Base-by-base conservation (phyloP, 2,329 filamentous ascomycete genomes). In the Aureobasidium sp. region DNA sequence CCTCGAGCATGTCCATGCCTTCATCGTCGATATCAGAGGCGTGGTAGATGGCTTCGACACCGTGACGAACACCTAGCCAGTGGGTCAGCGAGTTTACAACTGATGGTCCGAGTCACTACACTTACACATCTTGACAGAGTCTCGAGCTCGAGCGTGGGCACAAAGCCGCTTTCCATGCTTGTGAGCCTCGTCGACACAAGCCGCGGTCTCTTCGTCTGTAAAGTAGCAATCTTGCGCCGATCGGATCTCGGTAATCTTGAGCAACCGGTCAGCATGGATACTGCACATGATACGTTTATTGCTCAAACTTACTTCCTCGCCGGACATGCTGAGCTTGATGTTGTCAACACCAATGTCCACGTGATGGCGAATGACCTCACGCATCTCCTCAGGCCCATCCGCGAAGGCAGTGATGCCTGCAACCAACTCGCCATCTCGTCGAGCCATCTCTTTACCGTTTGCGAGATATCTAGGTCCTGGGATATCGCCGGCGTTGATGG, bases 361-460 rank as follows among this genome's bases (percentile, higher is more conserved):
- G 37, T 72, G 68, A 48, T 69, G 59, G 9, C 64, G 61, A 17
- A 71, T 69, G 24, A 66, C 62, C 56, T 70, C 64, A 6, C 68
- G 64, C 69, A 70, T 70, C 62, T 70, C 68, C 0, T 67, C 60
- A 62, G 61, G 71, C 62, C 63, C 71, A 63, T 64, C 67, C 22
- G 69, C 77, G 69, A 71, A 77, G 0, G 74, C 73, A n/a, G 74
- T 76, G 37, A 77, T 77, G 3, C 72, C 72, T 3, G 71, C 66
- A 5, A 78, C 74, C 0, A 81, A 68, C 14, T 78, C 78, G 0
- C 78, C 79, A 60, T 76, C 76, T 19, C 69, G 69, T 6, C 71
- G 67, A 2, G 78, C 76, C 59, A 82, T 80, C 66, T 82, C 79
- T 62, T 77, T 74, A 0, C 75, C 77, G 65, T 81, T 82, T 1